Conservation (phyloP, 1,284 basidiomycete genomes). For the Gyrodon tennesseensis region DNA sequence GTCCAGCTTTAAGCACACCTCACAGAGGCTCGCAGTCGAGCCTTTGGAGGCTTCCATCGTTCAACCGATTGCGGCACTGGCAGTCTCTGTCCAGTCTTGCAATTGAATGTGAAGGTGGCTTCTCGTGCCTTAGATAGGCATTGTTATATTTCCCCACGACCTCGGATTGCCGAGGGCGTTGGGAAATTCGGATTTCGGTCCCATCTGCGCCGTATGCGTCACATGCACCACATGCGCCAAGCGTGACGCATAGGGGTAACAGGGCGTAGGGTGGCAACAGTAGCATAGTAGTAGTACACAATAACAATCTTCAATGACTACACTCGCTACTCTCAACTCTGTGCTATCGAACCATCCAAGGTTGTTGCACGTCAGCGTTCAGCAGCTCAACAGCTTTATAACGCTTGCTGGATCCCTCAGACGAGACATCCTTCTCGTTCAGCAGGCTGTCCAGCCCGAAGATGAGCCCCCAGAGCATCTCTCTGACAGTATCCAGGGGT, state of each 20-base stretch:
- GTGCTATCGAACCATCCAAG: neutral
- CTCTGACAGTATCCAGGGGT: neutral
- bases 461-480: neutral
- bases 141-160: too few species aligned
- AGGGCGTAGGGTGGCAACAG: too few species aligned
- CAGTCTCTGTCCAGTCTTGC: neutral
- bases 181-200: too few species aligned
- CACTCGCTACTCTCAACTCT: too few species aligned
- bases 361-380: neutral
- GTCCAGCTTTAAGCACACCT: constrained; percentile 23
- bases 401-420: neutral
- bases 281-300: too few species aligned
- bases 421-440: neutral
- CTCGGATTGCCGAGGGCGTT: too few species aligned
- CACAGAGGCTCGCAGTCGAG: constrained; percentile 17
- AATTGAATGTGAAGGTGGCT: too few species aligned
- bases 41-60: constrained; percentile 1
- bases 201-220: too few species aligned
- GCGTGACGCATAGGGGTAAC: too few species aligned
- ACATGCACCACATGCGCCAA: too few species aligned
- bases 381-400: neutral
- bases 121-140: too few species aligned
- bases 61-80: neutral
- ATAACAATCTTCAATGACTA: too few species aligned
- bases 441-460: neutral